Conservation (phyloP, 371 early-diverging fungal genomes). For the Mucor circinelloides region DNA sequence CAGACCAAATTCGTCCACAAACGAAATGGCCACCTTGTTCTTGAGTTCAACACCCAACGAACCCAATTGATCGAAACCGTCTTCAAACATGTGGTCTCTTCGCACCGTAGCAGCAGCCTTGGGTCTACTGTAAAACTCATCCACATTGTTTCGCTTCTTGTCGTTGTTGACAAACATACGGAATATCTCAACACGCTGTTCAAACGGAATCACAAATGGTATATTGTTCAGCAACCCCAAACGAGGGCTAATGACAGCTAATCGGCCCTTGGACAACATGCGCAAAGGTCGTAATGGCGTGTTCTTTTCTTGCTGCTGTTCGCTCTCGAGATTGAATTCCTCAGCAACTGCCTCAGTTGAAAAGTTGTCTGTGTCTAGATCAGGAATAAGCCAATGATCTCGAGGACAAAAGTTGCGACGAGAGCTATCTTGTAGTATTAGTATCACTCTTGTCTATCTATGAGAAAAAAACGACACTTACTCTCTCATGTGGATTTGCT, state of each 20-base stretch:
- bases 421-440: slow-evolving; percentile 39
- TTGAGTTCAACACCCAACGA: slow-evolving; percentile 64
- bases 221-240: slow-evolving; percentile 78
- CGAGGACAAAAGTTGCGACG: slow-evolving; percentile 68
- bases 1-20: slow-evolving; percentile 85
- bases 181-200: slow-evolving; percentile 86
- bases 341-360: slow-evolving; percentile 61
- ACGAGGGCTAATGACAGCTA: slow-evolving; percentile 64
- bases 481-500: slow-evolving; percentile 85
- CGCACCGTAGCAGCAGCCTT: slow-evolving; percentile 55
- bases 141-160: slow-evolving; percentile 36
- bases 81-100: slow-evolving; percentile 84
- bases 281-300: background rate
- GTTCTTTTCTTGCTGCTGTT: slow-evolving; percentile 19
- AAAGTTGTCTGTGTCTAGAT: slow-evolving; percentile 70
- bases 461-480: slow-evolving; percentile 42
- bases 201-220: slow-evolving; percentile 91
- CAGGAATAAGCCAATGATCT: slow-evolving; percentile 77
- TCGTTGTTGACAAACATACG: slow-evolving; percentile 76
- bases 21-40: slow-evolving; percentile 78
- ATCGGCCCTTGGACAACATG: slow-evolving; percentile 31
- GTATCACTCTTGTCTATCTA: no score
- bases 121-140: slow-evolving; percentile 26
- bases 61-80: slow-evolving; percentile 77
- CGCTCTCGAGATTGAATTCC: slow-evolving; percentile 49